Percentiles rank a stretch among this genome's conserved stretches.
Evolutionary conservation across 768 basidiomycete species (phyloP).

Genomic region (Mycena metata): DNA sequence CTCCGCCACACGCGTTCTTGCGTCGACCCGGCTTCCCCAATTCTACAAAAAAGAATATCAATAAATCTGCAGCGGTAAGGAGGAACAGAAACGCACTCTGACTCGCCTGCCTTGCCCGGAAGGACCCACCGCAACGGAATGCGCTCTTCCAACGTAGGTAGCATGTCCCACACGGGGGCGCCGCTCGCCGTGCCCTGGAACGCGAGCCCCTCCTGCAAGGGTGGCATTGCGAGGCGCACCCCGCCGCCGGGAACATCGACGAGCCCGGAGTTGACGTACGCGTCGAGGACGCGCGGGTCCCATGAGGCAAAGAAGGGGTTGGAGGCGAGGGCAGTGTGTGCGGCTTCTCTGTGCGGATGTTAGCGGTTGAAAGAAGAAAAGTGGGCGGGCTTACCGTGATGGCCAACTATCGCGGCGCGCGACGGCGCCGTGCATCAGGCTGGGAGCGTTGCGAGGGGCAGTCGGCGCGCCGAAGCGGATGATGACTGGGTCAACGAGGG

Average conservation of each 20-base stretch:
- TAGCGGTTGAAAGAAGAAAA: background rate
- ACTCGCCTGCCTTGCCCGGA: constrained; percentile 56
- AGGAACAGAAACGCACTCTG: constrained; percentile 48
- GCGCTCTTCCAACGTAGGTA: constrained; percentile 61
- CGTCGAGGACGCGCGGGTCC: constrained; percentile 72
- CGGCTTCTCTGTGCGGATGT: constrained; percentile 66
- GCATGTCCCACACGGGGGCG: constrained; percentile 57
- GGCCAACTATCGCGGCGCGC: constrained; percentile 73
- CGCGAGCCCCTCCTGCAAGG: constrained; percentile 72
- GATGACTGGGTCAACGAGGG: constrained; percentile 87
- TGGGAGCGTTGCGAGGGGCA: constrained; percentile 32
- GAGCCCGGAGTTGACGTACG: constrained; percentile 74
- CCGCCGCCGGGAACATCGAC: constrained; percentile 51
- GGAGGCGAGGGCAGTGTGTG: constrained; percentile 59
- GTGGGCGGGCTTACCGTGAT: constrained; percentile 58
- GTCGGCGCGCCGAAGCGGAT: constrained; percentile 45
- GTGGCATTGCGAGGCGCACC: constrained; percentile 74
- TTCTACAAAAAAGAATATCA: constrained; percentile 30
- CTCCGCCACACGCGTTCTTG: constrained; percentile 59
- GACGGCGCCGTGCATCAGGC: constrained; percentile 62
- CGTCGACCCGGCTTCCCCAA: constrained; percentile 52
- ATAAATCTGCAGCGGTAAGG: background rate
- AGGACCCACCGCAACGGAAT: constrained; percentile 70
- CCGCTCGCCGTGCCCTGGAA: constrained; percentile 64
- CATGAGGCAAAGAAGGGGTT: constrained; percentile 79